phyloP scores from a whole-genome alignment of 2,329 filamentous ascomycete species.

The Alternaria burnsii region DNA sequence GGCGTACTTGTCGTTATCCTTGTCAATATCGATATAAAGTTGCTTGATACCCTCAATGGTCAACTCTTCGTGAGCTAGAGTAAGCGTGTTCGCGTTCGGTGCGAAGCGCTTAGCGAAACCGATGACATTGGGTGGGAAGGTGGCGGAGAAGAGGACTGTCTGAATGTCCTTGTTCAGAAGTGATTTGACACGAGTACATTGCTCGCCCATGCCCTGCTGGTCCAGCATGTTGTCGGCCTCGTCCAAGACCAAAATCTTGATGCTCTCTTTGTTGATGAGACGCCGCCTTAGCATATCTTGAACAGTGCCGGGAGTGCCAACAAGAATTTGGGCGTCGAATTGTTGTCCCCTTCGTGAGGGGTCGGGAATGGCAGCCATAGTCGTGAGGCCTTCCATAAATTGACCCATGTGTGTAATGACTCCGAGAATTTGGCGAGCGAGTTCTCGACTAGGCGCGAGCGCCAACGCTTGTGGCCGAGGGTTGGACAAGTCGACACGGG shows the following conservation, averaged over 20 bases:
- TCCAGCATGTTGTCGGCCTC: constrained; percentile 99
- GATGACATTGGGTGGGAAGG: constrained; percentile 86
- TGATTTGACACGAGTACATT: constrained; percentile 87
- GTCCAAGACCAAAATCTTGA: constrained; percentile 89
- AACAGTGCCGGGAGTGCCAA: constrained; percentile 93
- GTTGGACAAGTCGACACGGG: constrained; percentile 78
- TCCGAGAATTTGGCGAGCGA: constrained; percentile 91
- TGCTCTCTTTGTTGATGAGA: constrained; percentile 73
- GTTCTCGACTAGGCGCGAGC: constrained; percentile 90
- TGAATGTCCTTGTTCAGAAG: constrained; percentile 79
- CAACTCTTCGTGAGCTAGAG: constrained; percentile 86
- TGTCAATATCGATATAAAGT: constrained; percentile 92
- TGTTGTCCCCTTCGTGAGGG: constrained; percentile 72
- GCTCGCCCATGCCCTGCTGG: constrained; percentile 91
- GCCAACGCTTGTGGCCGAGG: constrained; percentile 84
- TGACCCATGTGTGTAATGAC: constrained; percentile 85
- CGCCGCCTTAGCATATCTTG: constrained; percentile 83
- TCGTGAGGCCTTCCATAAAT: constrained; percentile 77
- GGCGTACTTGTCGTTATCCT: constrained; percentile 83
- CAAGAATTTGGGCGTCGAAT: constrained; percentile 80
- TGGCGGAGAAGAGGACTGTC: constrained; percentile 94
- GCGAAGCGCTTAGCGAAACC: constrained; percentile 85
- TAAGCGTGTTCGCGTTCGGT: constrained; percentile 85
- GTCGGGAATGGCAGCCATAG: constrained; percentile 85
- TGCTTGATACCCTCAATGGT: constrained; percentile 98